Evolutionary conservation across 2,329 filamentous ascomycete genomes (phyloP), one percentile per base, ranked within the genome.

Genomic region (Colletotrichum falcatum): DNA sequence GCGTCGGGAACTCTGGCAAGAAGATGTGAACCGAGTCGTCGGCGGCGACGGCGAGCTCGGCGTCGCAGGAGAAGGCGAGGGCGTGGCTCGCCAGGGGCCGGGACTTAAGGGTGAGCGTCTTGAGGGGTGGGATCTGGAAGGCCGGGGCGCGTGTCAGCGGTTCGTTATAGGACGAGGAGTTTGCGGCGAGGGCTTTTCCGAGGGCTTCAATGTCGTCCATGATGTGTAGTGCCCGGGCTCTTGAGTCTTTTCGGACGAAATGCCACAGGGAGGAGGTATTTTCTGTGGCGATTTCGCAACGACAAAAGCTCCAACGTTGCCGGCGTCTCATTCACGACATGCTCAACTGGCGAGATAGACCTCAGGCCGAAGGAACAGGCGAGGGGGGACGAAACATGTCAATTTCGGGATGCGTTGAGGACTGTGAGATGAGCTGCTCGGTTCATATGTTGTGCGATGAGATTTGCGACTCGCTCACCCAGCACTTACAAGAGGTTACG

Each of bases 1-100:
- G 68, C 12, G 75, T 66, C 0, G 77, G 74, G 66, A 80, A 87
- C 53, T 86, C 83, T 5, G 87, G 87, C 7, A 88, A 75, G 68
- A 83, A 87, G 56, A 88, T 77, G 73, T 85, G 81, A 37, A 89
- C 79, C 51, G 84, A 85, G 75, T 90, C 88, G 71, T 88, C 86
- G n/a, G 86, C 85, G 2, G 83, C 85, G 39, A 89, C 81, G 42
- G 87, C 88, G 6, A 90, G 80, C 74, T 89, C 88, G 30, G 84
- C 86, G 63, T 90, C 88, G 71, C 84, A 85, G 28, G 88, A 90
- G 85, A 87, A 89, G 44, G 84, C 75, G 11, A 84, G 73, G 1
- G 81, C 78, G 67, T 83, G 82, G 5, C 80, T 81, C 35, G 83
- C 82, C 70, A 85, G 77, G 23, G 85, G 83, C 5, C 84, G 78